Evolutionary conservation across 2,329 filamentous ascomycete species (phyloP).

Genomic region (Epicoccum sorghinum): DNA sequence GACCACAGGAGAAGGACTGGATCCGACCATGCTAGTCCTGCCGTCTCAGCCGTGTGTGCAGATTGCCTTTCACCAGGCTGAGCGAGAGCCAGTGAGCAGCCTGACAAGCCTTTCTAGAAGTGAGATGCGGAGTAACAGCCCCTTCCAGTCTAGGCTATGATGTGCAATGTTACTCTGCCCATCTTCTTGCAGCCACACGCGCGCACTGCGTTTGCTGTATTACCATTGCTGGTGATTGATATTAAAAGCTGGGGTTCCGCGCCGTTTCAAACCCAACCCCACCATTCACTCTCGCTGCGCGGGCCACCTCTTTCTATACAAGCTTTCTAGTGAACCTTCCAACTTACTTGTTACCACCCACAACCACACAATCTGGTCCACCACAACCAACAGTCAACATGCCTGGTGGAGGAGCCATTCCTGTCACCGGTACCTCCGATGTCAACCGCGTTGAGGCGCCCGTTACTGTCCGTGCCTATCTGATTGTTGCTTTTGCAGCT

Average conservation of each 20-base stretch:
- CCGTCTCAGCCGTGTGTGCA: slow-evolving; percentile 21
- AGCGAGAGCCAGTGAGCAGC: slow-evolving; percentile 22
- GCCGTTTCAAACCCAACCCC: slow-evolving; percentile 29
- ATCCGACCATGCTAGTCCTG: slow-evolving; percentile 7
- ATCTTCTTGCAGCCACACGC: slow-evolving; percentile 37
- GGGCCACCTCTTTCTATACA: slow-evolving; percentile 27
- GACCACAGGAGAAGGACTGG: slow-evolving; percentile 1
- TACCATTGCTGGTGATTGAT: slow-evolving; percentile 32
- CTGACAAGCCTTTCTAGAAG: slow-evolving; percentile 41
- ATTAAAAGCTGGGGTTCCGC: slow-evolving; percentile 41
- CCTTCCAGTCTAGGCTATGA: slow-evolving; percentile 30
- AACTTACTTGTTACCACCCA: neutral
- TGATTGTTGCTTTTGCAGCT: slow-evolving; percentile 56
- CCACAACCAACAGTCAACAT: slow-evolving; percentile 31
- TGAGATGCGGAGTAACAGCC: slow-evolving; percentile 39
- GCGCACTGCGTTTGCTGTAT: slow-evolving; percentile 38
- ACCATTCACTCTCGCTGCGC: slow-evolving; percentile 30
- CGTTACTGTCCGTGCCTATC: slow-evolving; percentile 55
- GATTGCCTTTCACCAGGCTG: slow-evolving; percentile 4
- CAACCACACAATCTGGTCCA: neutral
- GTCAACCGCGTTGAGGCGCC: slow-evolving; percentile 62
- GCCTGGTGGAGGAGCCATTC: slow-evolving; percentile 45
- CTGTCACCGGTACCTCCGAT: slow-evolving; percentile 53
- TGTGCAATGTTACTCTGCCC: slow-evolving; percentile 44
- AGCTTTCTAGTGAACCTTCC: neutral